These are phyloP conservation scores for Sarocladium oryzae DNA, from an alignment of 2,329 filamentous ascomycete genomes.

Conservation along the genomic window DNA sequence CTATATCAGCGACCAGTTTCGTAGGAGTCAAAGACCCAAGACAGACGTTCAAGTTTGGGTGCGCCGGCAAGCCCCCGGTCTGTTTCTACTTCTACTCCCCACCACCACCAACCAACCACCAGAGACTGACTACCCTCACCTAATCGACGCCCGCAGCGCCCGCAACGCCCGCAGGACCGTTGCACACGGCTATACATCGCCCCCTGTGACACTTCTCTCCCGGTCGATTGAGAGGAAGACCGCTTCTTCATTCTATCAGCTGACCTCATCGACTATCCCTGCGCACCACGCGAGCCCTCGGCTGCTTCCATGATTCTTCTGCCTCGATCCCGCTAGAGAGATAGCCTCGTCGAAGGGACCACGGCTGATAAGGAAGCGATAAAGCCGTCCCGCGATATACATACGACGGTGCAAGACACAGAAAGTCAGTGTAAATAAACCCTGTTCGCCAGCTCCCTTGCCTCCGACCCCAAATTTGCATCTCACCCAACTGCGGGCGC, in stretches of 20 bases:
- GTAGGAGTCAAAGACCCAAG: not conserved
- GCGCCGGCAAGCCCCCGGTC: not conserved
- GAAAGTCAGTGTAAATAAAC: not conserved
- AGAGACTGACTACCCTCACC: not conserved
- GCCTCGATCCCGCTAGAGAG: not conserved
- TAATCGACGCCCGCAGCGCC: not conserved
- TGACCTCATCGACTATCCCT: not conserved
- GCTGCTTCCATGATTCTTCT: not conserved
- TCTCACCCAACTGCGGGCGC: constrained; percentile 1
- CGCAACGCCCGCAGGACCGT: not conserved
- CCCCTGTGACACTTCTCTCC: too few relatives aligned
- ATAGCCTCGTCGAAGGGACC: not conserved
- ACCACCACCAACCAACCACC: not conserved
- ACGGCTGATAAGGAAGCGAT: too few relatives aligned
- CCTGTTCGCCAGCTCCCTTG: not conserved
- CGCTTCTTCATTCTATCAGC: too few relatives aligned
- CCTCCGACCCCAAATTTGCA: not conserved
- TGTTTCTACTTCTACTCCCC: too few relatives aligned
- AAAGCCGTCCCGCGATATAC: too few relatives aligned
- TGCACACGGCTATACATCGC: too few relatives aligned
- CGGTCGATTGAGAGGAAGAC: too few relatives aligned
- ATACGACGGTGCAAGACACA: not conserved
- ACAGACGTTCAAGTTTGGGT: not conserved
- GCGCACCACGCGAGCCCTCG: constrained; percentile 1
- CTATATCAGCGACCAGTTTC: not conserved